A percentile compares a stretch with the other conserved stretches of the same genome.
These are phyloP conservation scores for Porphyrellus sp. DNA, from an alignment of 1,284 basidiomycete genomes.

Conservation along the genomic window DNA sequence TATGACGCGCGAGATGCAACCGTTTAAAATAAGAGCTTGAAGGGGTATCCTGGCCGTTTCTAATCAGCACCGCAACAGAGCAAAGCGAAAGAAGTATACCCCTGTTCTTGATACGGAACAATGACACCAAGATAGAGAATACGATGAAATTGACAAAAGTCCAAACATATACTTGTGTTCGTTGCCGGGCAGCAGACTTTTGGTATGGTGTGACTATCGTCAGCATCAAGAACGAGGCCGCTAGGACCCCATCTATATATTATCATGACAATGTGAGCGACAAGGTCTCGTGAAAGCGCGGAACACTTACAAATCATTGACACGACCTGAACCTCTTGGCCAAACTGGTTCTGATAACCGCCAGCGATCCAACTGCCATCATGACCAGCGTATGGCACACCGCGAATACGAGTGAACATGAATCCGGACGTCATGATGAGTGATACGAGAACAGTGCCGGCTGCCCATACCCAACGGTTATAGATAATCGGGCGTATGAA, in stretches of 20 bases:
- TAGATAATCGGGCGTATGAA: conserved; percentile 68
- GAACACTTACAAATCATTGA: conserved; percentile 73
- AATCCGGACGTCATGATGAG: conserved; percentile 87
- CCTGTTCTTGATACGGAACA: conserved; percentile 92
- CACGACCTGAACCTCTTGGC: conserved; percentile 90
- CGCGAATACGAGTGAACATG: conserved; percentile 97
- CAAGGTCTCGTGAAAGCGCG: background rate
- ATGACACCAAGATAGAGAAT: conserved; percentile 83
- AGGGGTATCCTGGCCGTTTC: conserved; percentile 62
- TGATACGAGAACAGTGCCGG: conserved; percentile 58
- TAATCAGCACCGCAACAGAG: background rate
- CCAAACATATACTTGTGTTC: conserved; percentile 89
- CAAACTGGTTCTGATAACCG: conserved; percentile 89
- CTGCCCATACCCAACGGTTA: conserved; percentile 81
- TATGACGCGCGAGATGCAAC: background rate
- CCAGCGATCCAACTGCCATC: conserved; percentile 79
- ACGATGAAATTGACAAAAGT: conserved; percentile 78
- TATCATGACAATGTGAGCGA: conserved; percentile 8
- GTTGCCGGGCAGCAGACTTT: conserved; percentile 72
- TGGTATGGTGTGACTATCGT: conserved; percentile 81
- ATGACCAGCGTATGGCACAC: conserved; percentile 67
- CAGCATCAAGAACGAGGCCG: conserved; percentile 80
- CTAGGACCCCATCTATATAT: conserved; percentile 75
- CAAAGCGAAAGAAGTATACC: conserved; percentile 43
- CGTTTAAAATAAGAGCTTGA: conserved; percentile 64